Conservation (phyloP, 139 green algal genomes). For the Chlamydomonas incerta region DNA sequence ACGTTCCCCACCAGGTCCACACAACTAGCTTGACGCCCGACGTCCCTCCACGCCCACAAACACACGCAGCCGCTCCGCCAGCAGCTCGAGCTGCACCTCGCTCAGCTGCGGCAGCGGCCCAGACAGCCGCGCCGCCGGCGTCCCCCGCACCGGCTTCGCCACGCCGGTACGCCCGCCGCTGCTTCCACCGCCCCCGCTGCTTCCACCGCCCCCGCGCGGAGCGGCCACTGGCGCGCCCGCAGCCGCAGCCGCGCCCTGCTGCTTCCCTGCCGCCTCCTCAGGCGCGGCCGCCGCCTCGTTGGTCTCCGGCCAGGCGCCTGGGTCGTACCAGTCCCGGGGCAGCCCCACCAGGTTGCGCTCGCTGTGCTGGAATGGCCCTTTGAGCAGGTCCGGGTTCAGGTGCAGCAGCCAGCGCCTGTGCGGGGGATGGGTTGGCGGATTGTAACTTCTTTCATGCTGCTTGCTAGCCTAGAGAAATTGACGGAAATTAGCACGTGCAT, state of each 20-base stretch:
- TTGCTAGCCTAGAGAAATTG: too few species aligned
- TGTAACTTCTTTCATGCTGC: too few species aligned
- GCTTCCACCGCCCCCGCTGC: not conserved
- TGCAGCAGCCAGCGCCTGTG: constrained; percentile 59
- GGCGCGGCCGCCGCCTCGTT: too few species aligned
- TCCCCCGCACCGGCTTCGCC: not conserved
- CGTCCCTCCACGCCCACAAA: not conserved
- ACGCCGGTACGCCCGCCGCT: not conserved
- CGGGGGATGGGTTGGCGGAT: too few species aligned
- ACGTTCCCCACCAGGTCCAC: too few species aligned
- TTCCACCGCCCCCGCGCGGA: not conserved
- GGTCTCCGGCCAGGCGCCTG: not conserved
- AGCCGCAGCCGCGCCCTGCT: too few species aligned
- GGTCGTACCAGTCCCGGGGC: constrained; percentile 55
- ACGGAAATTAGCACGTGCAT: too few species aligned
- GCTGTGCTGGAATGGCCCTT: constrained; percentile 67
- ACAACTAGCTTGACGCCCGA: not conserved
- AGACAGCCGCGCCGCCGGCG: not conserved
- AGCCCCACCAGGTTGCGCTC: constrained; percentile 59
- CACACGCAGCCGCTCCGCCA: constrained; percentile 15
- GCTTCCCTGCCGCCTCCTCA: not conserved
- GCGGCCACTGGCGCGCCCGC: too few species aligned
- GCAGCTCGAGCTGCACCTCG: not conserved
- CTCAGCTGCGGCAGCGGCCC: constrained; percentile 1
- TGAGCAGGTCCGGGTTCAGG: constrained; percentile 72